Evolutionary conservation across 1,284 basidiomycete species (phyloP).

Genomic region (Pseudozyma tsukubaensis): DNA sequence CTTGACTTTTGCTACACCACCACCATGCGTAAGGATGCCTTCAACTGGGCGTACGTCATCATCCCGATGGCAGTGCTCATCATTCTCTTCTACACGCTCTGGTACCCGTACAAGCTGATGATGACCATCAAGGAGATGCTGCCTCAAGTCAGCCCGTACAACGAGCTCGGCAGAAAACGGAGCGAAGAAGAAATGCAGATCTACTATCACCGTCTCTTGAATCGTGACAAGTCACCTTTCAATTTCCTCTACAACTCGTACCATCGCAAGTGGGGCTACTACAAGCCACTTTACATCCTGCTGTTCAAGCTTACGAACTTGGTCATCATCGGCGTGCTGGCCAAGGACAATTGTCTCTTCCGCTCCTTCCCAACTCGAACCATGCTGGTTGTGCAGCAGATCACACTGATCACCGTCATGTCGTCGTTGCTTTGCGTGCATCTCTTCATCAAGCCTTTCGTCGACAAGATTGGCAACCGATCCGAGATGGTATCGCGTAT

Average conservation of each 20-base stretch:
- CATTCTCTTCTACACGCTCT: conserved; percentile 76
- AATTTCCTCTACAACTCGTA: conserved; percentile 76
- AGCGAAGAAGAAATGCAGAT: conserved; percentile 74
- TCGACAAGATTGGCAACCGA: conserved; percentile 80
- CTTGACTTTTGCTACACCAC: conserved; percentile 79
- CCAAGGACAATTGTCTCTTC: conserved; percentile 78
- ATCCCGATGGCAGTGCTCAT: conserved; percentile 75
- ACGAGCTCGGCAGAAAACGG: conserved; percentile 77
- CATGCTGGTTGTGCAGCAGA: conserved; percentile 76
- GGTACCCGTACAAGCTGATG: conserved; percentile 77
- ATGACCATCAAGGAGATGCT: conserved; percentile 74
- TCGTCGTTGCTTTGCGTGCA: conserved; percentile 73
- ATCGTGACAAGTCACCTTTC: conserved; percentile 78
- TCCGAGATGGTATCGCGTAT: conserved; percentile 80
- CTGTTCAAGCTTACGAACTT: conserved; percentile 78
- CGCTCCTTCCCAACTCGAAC: conserved; percentile 72
- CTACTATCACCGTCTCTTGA: conserved; percentile 79
- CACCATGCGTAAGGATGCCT: conserved; percentile 76
- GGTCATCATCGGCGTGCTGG: conserved; percentile 77
- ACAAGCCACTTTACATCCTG: conserved; percentile 67
- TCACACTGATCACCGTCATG: conserved; percentile 75
- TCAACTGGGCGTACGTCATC: conserved; percentile 79
- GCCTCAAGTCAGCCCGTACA: conserved; percentile 78
- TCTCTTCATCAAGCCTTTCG: conserved; percentile 75
- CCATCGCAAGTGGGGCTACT: conserved; percentile 70